Conservation (phyloP, 768 basidiomycete genomes). For the Cyathus striatus region DNA sequence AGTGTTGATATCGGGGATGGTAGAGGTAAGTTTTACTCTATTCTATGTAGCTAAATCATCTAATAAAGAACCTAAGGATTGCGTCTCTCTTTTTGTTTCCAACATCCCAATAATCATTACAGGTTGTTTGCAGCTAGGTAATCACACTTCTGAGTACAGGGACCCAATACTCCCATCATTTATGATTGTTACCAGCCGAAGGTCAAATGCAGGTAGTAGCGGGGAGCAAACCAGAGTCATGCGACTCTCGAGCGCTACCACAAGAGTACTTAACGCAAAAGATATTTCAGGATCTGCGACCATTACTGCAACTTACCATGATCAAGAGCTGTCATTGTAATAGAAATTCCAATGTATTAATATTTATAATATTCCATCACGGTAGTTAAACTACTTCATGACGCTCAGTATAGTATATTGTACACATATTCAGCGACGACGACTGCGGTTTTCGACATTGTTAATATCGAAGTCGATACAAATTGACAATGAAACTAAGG, state of each 20-base stretch:
- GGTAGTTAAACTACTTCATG: too few relatives aligned
- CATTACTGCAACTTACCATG: too few relatives aligned
- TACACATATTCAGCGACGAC: neutral
- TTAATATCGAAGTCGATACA: neutral
- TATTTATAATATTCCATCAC: too few relatives aligned
- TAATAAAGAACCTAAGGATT: constrained; percentile 14
- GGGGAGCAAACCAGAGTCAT: too few relatives aligned
- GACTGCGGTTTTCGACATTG: neutral
- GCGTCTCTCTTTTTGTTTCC: constrained; percentile 30
- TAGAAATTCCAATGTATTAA: too few relatives aligned
- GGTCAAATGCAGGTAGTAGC: too few relatives aligned
- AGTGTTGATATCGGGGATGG: constrained; percentile 31
- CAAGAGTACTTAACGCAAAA: neutral
- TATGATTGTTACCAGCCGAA: neutral
- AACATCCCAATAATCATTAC: constrained; percentile 30
- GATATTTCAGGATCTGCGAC: neutral
- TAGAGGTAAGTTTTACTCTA: constrained; percentile 32
- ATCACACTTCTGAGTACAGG: neutral
- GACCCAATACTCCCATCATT: neutral
- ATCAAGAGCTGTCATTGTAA: too few relatives aligned
- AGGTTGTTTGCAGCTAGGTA: constrained; percentile 17
- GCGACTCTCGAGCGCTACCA: too few relatives aligned
- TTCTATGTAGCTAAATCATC: neutral
- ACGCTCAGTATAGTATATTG: too few relatives aligned
- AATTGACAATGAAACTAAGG: neutral